These are phyloP conservation scores for Boletus edulis DNA, from an alignment of 768 basidiomycete species.

Conservation along the genomic window DNA sequence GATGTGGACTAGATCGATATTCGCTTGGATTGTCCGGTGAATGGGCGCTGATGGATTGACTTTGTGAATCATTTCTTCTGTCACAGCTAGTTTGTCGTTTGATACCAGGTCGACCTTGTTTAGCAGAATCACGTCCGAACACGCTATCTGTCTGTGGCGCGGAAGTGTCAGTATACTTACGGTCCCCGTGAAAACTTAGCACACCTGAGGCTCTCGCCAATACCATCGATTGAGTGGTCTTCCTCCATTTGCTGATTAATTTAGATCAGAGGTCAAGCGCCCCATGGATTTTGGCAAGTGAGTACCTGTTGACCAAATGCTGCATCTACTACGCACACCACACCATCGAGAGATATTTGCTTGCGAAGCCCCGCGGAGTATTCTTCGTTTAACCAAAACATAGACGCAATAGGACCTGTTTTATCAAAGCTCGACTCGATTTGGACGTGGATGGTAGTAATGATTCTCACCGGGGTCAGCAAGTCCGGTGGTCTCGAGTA, in stretches of 20 bases:
- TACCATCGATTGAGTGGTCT: conserved; percentile 59
- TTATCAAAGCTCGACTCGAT: background rate
- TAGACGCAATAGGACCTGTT: conserved; percentile 78
- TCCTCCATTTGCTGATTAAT: conserved; percentile 78
- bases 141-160: conserved; percentile 80
- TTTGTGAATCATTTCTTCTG: conserved; percentile 60
- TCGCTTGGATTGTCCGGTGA: conserved; percentile 64
- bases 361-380: conserved; percentile 63
- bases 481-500: conserved; percentile 93
- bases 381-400: conserved; percentile 89
- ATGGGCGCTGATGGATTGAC: conserved; percentile 82
- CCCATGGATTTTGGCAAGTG: conserved; percentile 32
- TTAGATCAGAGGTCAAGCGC: conserved; percentile 3
- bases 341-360: conserved; percentile 80
- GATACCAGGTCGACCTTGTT: conserved; percentile 87
- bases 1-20: conserved; percentile 72
- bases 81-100: conserved; percentile 39
- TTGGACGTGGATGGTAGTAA: background rate
- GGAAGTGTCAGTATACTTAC: background rate
- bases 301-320: conserved; percentile 67
- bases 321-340: conserved; percentile 90
- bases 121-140: conserved; percentile 85
- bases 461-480: conserved; percentile 80
- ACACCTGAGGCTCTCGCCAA: conserved; percentile 81
- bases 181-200: background rate